Percentiles rank a stretch among this genome's conserved stretches.
These are phyloP conservation scores for Phytophthora aleatoria DNA, from an alignment of 352 stramenopile species.

Conservation along the genomic window DNA sequence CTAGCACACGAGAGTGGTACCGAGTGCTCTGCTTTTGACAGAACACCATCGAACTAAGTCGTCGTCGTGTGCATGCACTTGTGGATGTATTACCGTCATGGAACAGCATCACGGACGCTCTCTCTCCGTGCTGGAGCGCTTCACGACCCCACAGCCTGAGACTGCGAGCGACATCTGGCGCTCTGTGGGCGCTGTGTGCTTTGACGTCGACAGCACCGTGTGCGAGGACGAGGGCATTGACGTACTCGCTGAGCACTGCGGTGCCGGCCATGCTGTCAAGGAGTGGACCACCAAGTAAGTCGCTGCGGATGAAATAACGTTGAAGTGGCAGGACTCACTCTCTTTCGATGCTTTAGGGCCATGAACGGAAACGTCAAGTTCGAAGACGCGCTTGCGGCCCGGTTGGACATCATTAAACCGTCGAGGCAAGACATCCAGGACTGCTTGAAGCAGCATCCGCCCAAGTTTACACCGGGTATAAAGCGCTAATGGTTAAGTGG, in stretches of 20 bases:
- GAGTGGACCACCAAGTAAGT: conserved; percentile 93
- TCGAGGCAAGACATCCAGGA: conserved; percentile 87
- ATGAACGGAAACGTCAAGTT: conserved; percentile 99
- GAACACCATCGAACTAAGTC: conserved; percentile 13
- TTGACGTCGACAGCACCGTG: conserved; percentile 98
- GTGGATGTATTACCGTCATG: neutral
- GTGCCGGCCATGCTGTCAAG: conserved; percentile 93
- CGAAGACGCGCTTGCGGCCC: conserved; percentile 95
- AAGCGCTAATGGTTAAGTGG: neutral
- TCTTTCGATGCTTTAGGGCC: conserved; percentile 66
- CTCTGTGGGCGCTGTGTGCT: conserved; percentile 80
- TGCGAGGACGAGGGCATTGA: conserved; percentile 98
- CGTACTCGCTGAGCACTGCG: conserved; percentile 96
- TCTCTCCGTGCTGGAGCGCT: conserved; percentile 31
- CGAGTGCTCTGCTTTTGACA: neutral
- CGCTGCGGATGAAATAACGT: neutral
- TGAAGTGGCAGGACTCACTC: conserved; percentile 2
- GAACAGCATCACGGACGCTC: conserved; percentile 21
- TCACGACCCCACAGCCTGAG: conserved; percentile 26
- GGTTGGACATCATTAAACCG: conserved; percentile 96
- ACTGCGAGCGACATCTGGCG: conserved; percentile 60
- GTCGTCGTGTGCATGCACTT: neutral
- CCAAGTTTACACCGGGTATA: conserved; percentile 86
- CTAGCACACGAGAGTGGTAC: neutral
- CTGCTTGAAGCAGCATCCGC: conserved; percentile 91